Base-by-base conservation (phyloP, 441 rosid genomes). In the Euphorbia celastroides region DNA sequence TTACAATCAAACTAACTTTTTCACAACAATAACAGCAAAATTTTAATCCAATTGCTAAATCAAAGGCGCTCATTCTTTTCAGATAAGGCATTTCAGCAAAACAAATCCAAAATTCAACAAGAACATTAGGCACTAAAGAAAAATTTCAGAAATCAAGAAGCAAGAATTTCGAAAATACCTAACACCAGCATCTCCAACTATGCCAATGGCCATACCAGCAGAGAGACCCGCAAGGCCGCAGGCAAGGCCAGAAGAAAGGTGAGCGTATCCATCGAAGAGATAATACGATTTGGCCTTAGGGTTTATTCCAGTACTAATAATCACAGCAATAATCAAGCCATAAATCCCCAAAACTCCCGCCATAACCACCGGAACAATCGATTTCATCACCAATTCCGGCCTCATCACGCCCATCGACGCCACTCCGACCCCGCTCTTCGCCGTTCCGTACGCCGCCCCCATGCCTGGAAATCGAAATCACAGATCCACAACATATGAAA, bases 331-430 rank as follows among this genome's bases (percentile, higher is more conserved):
- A 67, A 88, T 88, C 87, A 88, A 81, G 13, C 96, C 92, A 30
- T 86, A 88, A 44, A 88, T 88, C 75, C 96, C 96, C 87, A 88
- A 75, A 30, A 88, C 92, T 72, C 96, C 88, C 71, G 96, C 96
- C 96, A 88, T 86, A 68, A 88, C 92, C 69, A 88, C 90, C 7
- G 88, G 95, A 17, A 86, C 95, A 61, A 88, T 88, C 13, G 92
- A 88, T 65, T 86, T 88, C 95, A 86, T 88, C 46, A 88, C 95
- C 73, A 86, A 70, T 81, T 86, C 90, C 7, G 95, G 92, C 60
- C 92, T 86, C 95, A 88, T 88, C 2, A 62, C 25, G 22, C 23
- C 85, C 92, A 88, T 88, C 0, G 92, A 88, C 5, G 89, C 92
- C 65, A 86, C 96, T 12, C 92, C 96, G 0, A 88, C 92, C 13